These are phyloP conservation scores for Acanthamoeba triangularis DNA, from an alignment of 208 protist species.

Conservation along the genomic window DNA sequence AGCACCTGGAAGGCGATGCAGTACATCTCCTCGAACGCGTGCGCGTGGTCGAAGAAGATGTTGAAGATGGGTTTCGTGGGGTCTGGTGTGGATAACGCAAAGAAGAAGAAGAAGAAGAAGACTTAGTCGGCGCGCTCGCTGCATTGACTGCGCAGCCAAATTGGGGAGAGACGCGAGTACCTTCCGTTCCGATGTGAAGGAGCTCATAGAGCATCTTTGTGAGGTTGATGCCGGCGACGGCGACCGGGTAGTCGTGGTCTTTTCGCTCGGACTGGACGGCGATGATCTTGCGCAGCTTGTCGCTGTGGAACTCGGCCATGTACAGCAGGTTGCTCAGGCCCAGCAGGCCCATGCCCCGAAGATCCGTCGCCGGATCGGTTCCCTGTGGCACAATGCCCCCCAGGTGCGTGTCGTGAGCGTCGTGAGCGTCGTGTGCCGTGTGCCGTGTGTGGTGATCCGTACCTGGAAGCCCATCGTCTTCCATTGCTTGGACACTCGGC, in stretches of 20 bases:
- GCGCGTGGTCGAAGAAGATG: constrained; percentile 80
- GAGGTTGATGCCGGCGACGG: constrained; percentile 80
- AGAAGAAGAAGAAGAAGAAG: neutral
- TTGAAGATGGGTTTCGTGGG: constrained; percentile 59
- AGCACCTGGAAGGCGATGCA: constrained; percentile 82
- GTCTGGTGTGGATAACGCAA: neutral
- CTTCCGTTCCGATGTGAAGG: constrained; percentile 70
- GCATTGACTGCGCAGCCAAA: neutral
- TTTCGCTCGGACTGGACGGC: constrained; percentile 71
- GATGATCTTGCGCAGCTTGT: constrained; percentile 38
- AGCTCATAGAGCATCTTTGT: constrained; percentile 78
- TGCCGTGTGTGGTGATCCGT: too few relatives aligned
- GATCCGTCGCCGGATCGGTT: constrained; percentile 92
- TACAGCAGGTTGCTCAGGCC: constrained; percentile 92
- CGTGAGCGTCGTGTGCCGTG: neutral
- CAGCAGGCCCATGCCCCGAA: constrained; percentile 93
- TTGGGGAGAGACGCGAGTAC: neutral
- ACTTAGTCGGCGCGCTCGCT: too few relatives aligned
- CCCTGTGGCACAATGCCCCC: constrained; percentile 39
- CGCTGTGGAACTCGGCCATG: constrained; percentile 88
- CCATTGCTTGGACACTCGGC: constrained; percentile 47
- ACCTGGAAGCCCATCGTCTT: constrained; percentile 73
- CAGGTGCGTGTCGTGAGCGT: neutral
- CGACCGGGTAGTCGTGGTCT: constrained; percentile 83
- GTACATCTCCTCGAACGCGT: constrained; percentile 85